Base-by-base conservation (phyloP, 1,284 basidiomycete genomes). In the Cerioporus squamosus region DNA sequence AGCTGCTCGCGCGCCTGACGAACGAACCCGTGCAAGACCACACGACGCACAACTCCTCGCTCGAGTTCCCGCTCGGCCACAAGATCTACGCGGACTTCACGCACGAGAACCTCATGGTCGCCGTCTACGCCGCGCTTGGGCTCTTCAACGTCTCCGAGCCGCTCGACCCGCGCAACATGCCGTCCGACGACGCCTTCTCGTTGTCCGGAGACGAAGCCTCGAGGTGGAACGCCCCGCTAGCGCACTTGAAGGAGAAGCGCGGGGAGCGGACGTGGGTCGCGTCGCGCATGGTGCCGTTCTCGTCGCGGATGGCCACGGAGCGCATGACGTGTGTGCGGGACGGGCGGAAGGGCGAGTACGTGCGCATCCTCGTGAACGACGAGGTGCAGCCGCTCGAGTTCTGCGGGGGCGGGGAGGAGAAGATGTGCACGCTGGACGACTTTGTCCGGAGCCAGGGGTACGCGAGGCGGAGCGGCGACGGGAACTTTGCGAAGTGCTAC, bases 21-120 rank as follows among this genome's bases (percentile, higher is more conserved):
- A 79, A 79, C 17, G 70, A 71, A 26, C 81, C 83, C 1, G 86
- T 90, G 6, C 69, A 70, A 23, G 91, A 94, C 72, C 69, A 78
- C 58, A 94, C 92, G 0, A 88, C 88, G 63, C 90, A 88, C 12
- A 94, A 94, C 73, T 71, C 74, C 3, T 94, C 93, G 0, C 81
- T 94, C 29, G 90, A 89, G 1, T 95, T 95, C 73, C 93, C 94
- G 6, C 79, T 91, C 9, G 69, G 85, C 62, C 81, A 83, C 26
- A 76, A 76, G 2, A 68, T 91, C 48, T 91, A 88, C 64, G 84
- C 81, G 20, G 92, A 94, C 71, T 93, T 94, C 71, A 87, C 90
- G 18, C 91, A 94, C 71, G 92, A 94, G 68, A 89, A 92, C 71
- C 78, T 87, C 65, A 91, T 94, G 84, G 77, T 93, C 29, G 85